Evolutionary conservation across 768 basidiomycete species (phyloP).

Genomic region (Amanita fuliginea): DNA sequence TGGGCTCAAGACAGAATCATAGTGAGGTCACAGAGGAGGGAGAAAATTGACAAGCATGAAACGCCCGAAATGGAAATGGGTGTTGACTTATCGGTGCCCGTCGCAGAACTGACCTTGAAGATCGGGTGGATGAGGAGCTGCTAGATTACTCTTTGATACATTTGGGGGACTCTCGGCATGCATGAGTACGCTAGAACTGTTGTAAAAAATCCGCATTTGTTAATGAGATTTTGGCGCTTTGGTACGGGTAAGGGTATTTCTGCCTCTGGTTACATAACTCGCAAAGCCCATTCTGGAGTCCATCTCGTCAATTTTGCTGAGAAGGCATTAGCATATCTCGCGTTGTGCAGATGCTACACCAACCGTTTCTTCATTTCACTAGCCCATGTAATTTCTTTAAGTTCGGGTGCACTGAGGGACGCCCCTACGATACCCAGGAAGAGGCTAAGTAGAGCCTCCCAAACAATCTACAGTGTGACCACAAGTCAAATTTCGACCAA

Average conservation of each 20-base stretch:
- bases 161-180: too few species aligned
- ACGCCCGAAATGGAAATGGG: too few species aligned
- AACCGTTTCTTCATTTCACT: conserved; percentile 82
- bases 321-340: conserved; percentile 2
- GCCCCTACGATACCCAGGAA: conserved; percentile 65
- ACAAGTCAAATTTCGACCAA: background rate
- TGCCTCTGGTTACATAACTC: conserved; percentile 51
- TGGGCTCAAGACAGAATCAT: too few species aligned
- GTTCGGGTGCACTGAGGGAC: conserved; percentile 49
- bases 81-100: too few species aligned
- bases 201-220: background rate
- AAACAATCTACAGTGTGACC: conserved; percentile 37
- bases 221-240: background rate
- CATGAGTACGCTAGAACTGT: background rate
- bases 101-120: too few species aligned
- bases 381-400: conserved; percentile 82
- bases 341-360: conserved; percentile 14
- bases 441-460: conserved; percentile 56
- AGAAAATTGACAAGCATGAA: too few species aligned
- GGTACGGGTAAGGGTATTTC: conserved; percentile 23
- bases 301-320: conserved; percentile 67
- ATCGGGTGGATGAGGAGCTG: too few species aligned
- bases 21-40: too few species aligned
- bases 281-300: conserved; percentile 57
- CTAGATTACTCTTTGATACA: too few species aligned